Evolutionary conservation across 176 grass and related monocot genomes (phyloP).

Genomic region (Cenchrus americanus): DNA sequence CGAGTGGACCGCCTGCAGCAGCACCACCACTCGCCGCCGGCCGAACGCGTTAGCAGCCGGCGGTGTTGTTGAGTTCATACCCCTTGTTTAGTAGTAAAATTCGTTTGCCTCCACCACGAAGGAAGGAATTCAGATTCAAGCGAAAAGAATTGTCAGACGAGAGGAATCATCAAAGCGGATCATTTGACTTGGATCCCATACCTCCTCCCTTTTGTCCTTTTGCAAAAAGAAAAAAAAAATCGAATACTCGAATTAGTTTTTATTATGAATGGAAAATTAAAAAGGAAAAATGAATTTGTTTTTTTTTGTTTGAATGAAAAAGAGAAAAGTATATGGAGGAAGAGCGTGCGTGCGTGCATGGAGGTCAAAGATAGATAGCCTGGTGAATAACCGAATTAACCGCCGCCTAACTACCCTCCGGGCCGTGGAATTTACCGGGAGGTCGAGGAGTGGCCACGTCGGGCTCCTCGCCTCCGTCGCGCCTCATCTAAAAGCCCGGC

Average conservation of each 20-base stretch:
- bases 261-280: no score
- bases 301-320: background rate
- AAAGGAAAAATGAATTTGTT: no score
- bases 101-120: background rate
- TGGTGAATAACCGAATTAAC: slow-evolving; percentile 2
- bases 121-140: background rate
- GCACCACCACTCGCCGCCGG: background rate
- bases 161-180: no score
- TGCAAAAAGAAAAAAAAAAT: no score
- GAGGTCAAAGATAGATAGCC: background rate
- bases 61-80: background rate
- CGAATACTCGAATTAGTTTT: no score
- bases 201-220: background rate
- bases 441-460: background rate
- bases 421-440: background rate
- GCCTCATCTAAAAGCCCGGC: background rate
- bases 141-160: no score
- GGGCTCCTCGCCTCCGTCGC: background rate
- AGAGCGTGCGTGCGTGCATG: background rate
- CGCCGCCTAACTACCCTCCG: background rate
- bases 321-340: background rate
- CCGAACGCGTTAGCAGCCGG: background rate
- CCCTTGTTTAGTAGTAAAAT: background rate
- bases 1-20: background rate
- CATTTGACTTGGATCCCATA: background rate